Base-by-base conservation (phyloP, 1,284 basidiomycete species). In the Leccinum fallax region DNA sequence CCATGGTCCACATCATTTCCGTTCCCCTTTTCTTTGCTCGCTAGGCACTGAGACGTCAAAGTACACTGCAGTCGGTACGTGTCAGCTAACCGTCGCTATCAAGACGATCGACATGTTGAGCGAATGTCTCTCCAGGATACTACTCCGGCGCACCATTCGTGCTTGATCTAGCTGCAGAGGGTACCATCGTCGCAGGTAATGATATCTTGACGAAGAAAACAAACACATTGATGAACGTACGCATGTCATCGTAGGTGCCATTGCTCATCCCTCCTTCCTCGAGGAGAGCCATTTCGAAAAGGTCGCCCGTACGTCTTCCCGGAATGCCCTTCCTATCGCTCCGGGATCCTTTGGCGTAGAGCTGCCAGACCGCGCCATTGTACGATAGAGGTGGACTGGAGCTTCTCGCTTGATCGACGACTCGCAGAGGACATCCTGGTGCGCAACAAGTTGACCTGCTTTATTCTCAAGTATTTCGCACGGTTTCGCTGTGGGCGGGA, bases 111-210 rank as follows among this genome's bases (percentile, higher is more conserved):
- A 38, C 36, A 19, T 16, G 61, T 19, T 34, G 4, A 54, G 2
- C 34, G 1, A 53, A 21, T 4, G 9, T 30, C 10, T 13, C 5
- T 10, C 15, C 52, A 84, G 84, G 84, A 5, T 85, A 85, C 62
- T 86, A 83, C 65, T 85, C 85, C 63, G 85, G 85, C 1, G 85
- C 77, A 11, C 78, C 83, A 0, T 85, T 80, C 61, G 78, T 79
- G 4, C 70, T 84, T 55, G 76, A 85, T 28, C 65, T 81, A 1
- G 77, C 78, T 2, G 76, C 78, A 1, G 75, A 77, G 0, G 80
- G 82, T 43, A 73, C 75, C 55, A 69, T 85, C 51, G 75, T 78
- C 0, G 83, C 83, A 52, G 78, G 82, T 83, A 63, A 58, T 9
- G 3, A 7, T 28, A 15, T 52, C 49, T 21, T 48, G 19, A 48